Conservation (phyloP, 257 asterid species). For the Solanum tarijense region DNA sequence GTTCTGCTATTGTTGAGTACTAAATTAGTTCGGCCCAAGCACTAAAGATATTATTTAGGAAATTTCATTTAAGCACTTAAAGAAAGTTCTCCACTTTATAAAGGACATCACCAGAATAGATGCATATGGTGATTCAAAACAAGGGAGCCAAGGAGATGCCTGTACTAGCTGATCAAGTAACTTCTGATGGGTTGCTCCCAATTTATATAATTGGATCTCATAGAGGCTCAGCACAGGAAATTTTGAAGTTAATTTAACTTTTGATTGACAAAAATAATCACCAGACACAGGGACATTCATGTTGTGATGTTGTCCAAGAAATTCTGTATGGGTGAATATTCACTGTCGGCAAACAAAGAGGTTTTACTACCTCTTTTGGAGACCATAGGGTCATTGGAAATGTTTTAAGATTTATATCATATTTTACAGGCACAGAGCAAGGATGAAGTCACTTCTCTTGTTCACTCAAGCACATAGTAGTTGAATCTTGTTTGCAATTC, state of each 20-base stretch:
- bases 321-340: not conserved
- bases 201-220: not conserved
- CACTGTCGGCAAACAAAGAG: not conserved
- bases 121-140: not conserved
- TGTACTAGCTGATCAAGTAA: not conserved
- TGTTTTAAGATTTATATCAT: not conserved
- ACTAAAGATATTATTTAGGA: not conserved
- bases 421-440: not conserved
- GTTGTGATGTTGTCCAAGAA: not conserved
- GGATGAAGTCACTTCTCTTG: not conserved
- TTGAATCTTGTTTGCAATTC: not conserved
- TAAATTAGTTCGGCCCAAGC: not conserved
- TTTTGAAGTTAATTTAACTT: not conserved
- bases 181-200: not conserved
- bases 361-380: not conserved
- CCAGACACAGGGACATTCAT: not conserved
- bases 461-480: not conserved
- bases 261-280: not conserved
- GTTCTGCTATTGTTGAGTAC: not conserved
- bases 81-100: not conserved
- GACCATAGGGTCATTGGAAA: not conserved
- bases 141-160: not conserved
- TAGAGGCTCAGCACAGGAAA: not conserved
- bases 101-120: not conserved
- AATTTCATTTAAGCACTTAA: not conserved